These are phyloP conservation scores for Phaeotremella skinneri DNA, from an alignment of 768 basidiomycete species.

Conservation along the genomic window DNA sequence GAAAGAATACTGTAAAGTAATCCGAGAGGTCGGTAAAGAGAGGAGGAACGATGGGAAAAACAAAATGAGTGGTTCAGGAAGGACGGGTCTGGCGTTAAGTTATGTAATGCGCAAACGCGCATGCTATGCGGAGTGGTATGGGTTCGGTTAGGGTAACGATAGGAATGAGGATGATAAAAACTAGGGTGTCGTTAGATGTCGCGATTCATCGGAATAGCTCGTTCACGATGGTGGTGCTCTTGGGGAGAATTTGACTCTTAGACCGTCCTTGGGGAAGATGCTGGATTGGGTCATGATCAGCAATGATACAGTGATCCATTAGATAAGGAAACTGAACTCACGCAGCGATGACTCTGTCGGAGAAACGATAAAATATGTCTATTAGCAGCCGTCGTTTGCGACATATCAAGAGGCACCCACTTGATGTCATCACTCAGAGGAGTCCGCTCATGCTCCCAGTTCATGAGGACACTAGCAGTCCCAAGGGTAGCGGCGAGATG, in stretches of 20 bases:
- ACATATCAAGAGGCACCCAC: constrained; percentile 57
- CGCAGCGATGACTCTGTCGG: constrained; percentile 80
- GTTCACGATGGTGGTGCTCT: constrained; percentile 52
- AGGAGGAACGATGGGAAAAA: no score
- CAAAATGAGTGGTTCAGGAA: no score
- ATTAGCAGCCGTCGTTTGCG: neutral
- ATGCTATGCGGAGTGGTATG: neutral
- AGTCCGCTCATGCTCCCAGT: constrained; percentile 86
- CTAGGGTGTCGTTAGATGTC: no score
- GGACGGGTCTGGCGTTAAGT: neutral
- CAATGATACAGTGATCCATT: neutral
- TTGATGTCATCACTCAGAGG: constrained; percentile 73
- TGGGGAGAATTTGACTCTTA: constrained; percentile 72
- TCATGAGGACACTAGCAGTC: constrained; percentile 71
- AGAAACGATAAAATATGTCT: neutral
- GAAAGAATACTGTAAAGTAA: no score
- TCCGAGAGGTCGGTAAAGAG: no score
- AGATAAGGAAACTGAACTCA: constrained; percentile 35
- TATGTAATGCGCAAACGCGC: neutral
- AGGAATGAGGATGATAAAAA: no score
- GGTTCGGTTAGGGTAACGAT: no score
- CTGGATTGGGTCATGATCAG: constrained; percentile 29
- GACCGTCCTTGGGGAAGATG: constrained; percentile 92
- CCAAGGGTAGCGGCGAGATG: constrained; percentile 84
- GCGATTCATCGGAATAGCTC: neutral